These are phyloP conservation scores for Calocera viscosa DNA, from an alignment of 768 basidiomycete species.

Conservation along the genomic window DNA sequence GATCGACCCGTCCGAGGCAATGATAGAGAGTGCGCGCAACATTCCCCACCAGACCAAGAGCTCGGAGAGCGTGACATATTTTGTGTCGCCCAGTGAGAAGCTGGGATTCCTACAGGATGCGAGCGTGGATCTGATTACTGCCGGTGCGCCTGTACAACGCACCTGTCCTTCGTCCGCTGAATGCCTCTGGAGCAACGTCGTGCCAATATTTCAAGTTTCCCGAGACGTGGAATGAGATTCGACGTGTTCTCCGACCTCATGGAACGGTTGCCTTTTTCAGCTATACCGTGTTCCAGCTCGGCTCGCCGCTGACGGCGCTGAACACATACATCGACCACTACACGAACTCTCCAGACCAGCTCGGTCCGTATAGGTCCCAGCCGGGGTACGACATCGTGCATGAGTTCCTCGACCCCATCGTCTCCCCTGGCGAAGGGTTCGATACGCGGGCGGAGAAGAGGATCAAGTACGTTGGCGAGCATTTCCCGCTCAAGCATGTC, in stretches of 20 bases:
- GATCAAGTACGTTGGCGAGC: background rate
- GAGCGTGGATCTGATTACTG: conserved; percentile 6
- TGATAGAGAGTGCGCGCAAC: background rate
- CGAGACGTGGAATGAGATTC: background rate
- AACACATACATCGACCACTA: conserved; percentile 4
- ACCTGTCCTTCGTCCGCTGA: too few species aligned
- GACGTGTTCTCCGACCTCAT: background rate
- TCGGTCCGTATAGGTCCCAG: background rate
- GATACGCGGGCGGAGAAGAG: background rate
- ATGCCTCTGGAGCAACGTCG: background rate
- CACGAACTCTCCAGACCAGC: background rate
- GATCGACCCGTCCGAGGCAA: conserved; percentile 5
- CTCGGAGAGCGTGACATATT: background rate
- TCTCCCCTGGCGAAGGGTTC: background rate
- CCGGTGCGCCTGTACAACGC: background rate
- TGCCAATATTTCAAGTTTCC: background rate
- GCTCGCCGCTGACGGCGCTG: background rate
- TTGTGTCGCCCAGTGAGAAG: background rate
- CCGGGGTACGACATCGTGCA: conserved; percentile 3
- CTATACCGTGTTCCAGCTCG: conserved; percentile 1
- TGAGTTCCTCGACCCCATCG: background rate
- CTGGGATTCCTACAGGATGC: background rate
- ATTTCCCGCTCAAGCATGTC: background rate
- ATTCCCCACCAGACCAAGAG: background rate
- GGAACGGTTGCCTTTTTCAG: conserved; percentile 7